Evolutionary conservation across 2,329 filamentous ascomycete species (phyloP), one percentile per base, ranked within the genome.

Genomic region (Fusarium coicis): DNA sequence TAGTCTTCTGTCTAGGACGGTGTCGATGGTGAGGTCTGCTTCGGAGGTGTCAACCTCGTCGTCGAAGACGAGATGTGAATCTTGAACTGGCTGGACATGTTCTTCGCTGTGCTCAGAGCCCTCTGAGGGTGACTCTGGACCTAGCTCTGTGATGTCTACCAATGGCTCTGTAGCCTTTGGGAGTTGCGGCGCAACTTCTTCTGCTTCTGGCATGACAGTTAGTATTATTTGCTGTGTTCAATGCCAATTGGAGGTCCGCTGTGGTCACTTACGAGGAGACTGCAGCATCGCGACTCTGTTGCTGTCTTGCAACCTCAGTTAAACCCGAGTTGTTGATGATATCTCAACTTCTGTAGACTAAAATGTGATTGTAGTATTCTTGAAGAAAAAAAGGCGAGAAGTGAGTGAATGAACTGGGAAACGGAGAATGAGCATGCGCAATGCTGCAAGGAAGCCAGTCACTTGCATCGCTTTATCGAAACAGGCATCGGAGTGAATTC

Each of bases 211-310:
- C 6, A 23, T 1, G 10, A 1, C 26, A 32, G 8, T 55, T 23
- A 55, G 26, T 8, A 23, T 32, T 11, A 19, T 23, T 32, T 32
- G 26, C 0, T 1, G 0, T 2, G 26, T 0, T 23, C 4, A 19
- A 11, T 7, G 26, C 0, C 37, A 32, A 23, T 43, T 23, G 5
- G 4, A 14, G 15, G 2, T 19, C 2, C 8, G 52, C 32, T 0
- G 1, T 23, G 16, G 52, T 11, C 1, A 55, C 52, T 32, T 43
- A 55, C 52, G 52, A 43, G 52, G 52, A 15, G 52, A 55, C 5
- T 55, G 10, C 21, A 55, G 26, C 52, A 55, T 55, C 3, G 52
- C 19, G 37, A 43, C 50, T 53, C 4, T 39, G 23, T 7, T 30
- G 28, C 9, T 30, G 28, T 30, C 28, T 30, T 11, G 10, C 30